A percentile compares a stretch with the other conserved stretches of the same genome.
phyloP scores from a whole-genome alignment of 2,329 filamentous ascomycete genomes.

The Peltaster fructicola region DNA sequence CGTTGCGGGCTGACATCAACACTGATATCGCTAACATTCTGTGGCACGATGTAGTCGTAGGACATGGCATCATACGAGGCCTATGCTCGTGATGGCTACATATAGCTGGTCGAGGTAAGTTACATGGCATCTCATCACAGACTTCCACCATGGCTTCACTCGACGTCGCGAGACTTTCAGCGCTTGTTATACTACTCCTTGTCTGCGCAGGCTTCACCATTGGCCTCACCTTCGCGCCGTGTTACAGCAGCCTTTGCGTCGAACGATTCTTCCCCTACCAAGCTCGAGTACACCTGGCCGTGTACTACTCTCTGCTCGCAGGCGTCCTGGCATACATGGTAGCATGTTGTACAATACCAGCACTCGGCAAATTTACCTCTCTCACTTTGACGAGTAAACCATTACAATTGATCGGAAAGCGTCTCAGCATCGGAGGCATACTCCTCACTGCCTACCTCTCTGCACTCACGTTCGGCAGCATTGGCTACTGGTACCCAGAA shows the following conservation, averaged over 20 bases:
- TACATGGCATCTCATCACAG: no score
- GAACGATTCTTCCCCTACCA: slow-evolving; percentile 2
- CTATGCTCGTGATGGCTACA: no score
- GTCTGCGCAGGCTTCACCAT: slow-evolving; percentile 2
- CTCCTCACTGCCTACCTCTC: neutral
- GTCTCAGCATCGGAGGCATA: slow-evolving; percentile 2
- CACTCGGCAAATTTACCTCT: no score
- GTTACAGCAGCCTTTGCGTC: slow-evolving; percentile 2
- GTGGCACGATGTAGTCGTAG: no score
- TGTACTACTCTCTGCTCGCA: slow-evolving; percentile 2
- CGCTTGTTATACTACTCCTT: slow-evolving; percentile 2
- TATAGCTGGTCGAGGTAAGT: no score
- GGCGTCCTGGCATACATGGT: neutral
- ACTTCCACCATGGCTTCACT: no score
- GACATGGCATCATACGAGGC: no score
- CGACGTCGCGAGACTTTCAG: no score
- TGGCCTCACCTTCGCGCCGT: slow-evolving; percentile 4
- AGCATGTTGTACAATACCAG: no score
- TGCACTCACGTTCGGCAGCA: neutral
- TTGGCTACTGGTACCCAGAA: slow-evolving; percentile 1
- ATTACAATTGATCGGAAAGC: slow-evolving; percentile 1
- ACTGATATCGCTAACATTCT: no score
- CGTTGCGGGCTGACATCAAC: no score
- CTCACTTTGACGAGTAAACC: neutral
- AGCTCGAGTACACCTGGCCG: slow-evolving; percentile 2